phyloP scores from a whole-genome alignment of 345 rosid genomes.

The Corchorus olitorius region DNA sequence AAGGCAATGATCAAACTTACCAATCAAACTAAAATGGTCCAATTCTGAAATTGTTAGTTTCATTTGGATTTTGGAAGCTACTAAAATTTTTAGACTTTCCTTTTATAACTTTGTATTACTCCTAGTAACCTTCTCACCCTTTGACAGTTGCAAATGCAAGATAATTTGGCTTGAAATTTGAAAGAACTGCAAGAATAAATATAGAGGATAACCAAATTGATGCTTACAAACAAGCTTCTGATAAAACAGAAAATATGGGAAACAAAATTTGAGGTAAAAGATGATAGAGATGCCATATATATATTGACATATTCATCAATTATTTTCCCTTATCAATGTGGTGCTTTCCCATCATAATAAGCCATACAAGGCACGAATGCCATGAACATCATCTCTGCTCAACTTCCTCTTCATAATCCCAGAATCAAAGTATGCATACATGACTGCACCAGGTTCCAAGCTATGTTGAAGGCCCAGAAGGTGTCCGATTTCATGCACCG shows the following conservation, averaged over 20 bases:
- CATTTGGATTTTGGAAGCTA: too few relatives aligned
- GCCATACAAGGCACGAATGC: constrained; percentile 29
- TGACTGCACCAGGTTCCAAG: constrained; percentile 18
- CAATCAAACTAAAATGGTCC: too few relatives aligned
- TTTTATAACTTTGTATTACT: too few relatives aligned
- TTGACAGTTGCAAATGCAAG: background rate
- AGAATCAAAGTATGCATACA: constrained; percentile 6
- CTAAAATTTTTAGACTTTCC: too few relatives aligned
- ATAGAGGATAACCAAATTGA: too few relatives aligned
- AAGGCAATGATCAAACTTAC: too few relatives aligned
- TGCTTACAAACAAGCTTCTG: background rate
- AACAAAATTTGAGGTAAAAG: background rate
- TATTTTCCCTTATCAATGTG: background rate
- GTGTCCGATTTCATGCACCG: constrained; percentile 36
- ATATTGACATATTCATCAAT: background rate
- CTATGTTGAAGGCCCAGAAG: constrained; percentile 32
- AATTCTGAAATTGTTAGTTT: too few relatives aligned
- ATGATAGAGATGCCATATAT: background rate
- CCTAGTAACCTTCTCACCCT: too few relatives aligned
- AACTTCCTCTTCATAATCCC: background rate
- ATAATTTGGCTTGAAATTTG: background rate
- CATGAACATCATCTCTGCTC: background rate
- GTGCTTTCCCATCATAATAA: background rate
- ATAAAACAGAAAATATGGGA: background rate
- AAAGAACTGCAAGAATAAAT: too few relatives aligned